These are phyloP conservation scores for Lepidium sativum DNA, from an alignment of 345 rosid species.

Conservation along the genomic window DNA sequence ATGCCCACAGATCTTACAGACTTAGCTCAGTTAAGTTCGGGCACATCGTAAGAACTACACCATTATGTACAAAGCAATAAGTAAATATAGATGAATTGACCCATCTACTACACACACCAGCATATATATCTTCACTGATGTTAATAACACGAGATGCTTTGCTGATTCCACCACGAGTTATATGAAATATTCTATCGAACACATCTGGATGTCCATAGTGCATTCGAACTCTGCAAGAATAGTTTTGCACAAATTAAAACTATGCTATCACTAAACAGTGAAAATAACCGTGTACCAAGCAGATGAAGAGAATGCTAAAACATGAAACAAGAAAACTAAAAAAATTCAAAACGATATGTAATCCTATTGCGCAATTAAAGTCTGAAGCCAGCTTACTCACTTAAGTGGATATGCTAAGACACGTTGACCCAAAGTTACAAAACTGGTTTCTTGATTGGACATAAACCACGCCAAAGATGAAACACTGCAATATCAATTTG, in stretches of 20 bases:
- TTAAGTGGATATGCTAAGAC: constrained; percentile 87
- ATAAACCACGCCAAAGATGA: constrained; percentile 97
- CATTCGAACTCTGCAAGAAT: constrained; percentile 86
- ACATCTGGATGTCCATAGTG: constrained; percentile 99
- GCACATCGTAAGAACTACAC: neutral
- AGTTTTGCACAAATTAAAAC: constrained; percentile 16
- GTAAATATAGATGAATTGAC: neutral
- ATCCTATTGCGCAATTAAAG: neutral
- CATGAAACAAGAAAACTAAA: neutral
- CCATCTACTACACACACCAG: constrained; percentile 42
- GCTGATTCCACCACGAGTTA: constrained; percentile 97
- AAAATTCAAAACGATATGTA: neutral
- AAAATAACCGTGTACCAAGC: neutral
- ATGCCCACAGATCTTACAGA: neutral
- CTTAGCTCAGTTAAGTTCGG: neutral
- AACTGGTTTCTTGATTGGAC: constrained; percentile 99
- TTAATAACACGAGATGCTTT: constrained; percentile 97
- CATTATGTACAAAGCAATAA: neutral
- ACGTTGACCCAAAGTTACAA: constrained; percentile 94
- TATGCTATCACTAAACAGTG: neutral
- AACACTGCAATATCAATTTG: constrained; percentile 58
- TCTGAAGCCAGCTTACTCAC: constrained; percentile 41
- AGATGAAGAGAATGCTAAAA: neutral
- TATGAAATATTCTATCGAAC: constrained; percentile 89
- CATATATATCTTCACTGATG: constrained; percentile 96